Evolutionary conservation across 495 filamentous ascomycete genomes (phyloP).

Genomic region (Haplographium delicatum): DNA sequence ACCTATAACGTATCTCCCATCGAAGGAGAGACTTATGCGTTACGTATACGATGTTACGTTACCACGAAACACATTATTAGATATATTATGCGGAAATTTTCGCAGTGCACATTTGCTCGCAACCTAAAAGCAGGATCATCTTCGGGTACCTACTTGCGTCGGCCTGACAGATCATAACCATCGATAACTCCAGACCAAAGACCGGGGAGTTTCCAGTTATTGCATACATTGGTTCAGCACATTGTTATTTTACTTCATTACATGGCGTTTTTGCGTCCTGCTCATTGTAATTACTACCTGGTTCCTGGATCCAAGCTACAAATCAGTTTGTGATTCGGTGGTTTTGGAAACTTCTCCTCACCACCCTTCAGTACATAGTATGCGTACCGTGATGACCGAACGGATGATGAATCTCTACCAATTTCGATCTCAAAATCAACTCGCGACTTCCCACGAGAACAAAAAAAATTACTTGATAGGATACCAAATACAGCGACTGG

Average conservation of each 20-base stretch:
- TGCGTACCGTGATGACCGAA: background rate
- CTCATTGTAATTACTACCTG: slow-evolving; percentile 19
- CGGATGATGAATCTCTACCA: too few species aligned
- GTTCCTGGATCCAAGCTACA: background rate
- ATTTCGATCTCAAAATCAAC: too few species aligned
- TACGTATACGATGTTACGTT: slow-evolving; percentile 23
- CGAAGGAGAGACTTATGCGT: background rate
- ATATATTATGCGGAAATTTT: slow-evolving; percentile 13
- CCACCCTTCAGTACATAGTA: slow-evolving; percentile 21
- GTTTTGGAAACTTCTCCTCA: too few species aligned
- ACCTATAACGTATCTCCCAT: slow-evolving; percentile 9
- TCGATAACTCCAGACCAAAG: too few species aligned
- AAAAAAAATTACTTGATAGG: slow-evolving; percentile 16
- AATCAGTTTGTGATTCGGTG: background rate
- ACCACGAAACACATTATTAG: slow-evolving; percentile 18
- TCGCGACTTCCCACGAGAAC: too few species aligned
- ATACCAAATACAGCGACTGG: slow-evolving; percentile 31
- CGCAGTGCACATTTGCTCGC: slow-evolving; percentile 6
- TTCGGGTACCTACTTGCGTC: too few species aligned
- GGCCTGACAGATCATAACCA: too few species aligned
- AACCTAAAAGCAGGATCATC: slow-evolving; percentile 14
- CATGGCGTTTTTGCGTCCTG: slow-evolving; percentile 15
- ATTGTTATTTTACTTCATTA: slow-evolving; percentile 4
- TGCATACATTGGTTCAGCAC: too few species aligned
- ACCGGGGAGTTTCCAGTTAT: slow-evolving; percentile 7